Evolutionary conservation across 1,284 basidiomycete species (phyloP), one percentile per base, ranked within the genome.

Genomic region (Waitea zeae): DNA sequence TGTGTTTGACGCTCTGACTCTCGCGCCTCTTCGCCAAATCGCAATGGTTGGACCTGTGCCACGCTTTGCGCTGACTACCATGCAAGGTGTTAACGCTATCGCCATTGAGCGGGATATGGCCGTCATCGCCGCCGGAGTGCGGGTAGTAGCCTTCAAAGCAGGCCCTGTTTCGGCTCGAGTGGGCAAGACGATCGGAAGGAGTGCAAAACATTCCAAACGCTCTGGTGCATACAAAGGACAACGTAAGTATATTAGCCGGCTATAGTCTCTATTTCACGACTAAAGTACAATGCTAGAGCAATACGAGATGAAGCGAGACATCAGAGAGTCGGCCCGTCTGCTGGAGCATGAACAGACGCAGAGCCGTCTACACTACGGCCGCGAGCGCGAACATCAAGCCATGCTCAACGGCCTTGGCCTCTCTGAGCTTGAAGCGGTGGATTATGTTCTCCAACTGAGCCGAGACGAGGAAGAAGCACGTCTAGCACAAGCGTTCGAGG

Each of bases 361-460:
- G 33, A 41, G 43, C 1, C 53, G 57, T 31, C 54, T 51, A 13
- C 47, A 49, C 11, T 57, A 64, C 43, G 61, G 61, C 0, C 59
- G 67, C 24, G 66, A 67, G 41, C 57, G 59, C 20, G 75, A 70
- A 40, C 77, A 83, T 42, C 54, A 54, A 12, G 58, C 58, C 2
- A 62, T 62, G 6, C 51, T 82, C 14, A 61, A 68, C 15, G 56
- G 57, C n/a, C 61, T 89, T 7, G 83, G 82, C 1, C 54, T 90
- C 31, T 74, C 64, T 42, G 86, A 90, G 46, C 55, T 58, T 5
- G 84, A 86, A 46, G 82, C 80, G 1, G 57, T 90, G 14, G 79
- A 84, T 44, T 89, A 89, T 46, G 67, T 76, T 0, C 51, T 90
- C 36, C 87, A 90, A 82, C 64, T 90, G 38, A 86, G 80, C 41